Conservation (phyloP, 1,139 yeast genomes). For the Geotrichum fermentans region DNA sequence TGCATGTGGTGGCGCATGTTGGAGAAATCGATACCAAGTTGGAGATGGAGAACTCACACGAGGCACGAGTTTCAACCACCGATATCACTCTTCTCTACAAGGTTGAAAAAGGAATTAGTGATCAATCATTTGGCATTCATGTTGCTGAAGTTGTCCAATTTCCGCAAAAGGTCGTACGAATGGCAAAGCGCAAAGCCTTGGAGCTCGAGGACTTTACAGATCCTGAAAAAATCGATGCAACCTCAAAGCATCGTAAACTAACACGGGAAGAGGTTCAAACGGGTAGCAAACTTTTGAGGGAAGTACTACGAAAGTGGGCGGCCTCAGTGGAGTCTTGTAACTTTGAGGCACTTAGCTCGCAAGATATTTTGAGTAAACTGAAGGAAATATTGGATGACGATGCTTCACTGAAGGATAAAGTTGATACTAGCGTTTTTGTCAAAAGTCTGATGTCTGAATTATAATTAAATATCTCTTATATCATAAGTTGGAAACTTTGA, state of each 20-base stretch:
- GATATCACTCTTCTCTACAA: conserved; percentile 85
- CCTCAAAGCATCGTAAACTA: conserved; percentile 29
- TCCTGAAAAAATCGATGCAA: conserved; percentile 38
- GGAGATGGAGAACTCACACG: conserved; percentile 27
- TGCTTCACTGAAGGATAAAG: conserved; percentile 17
- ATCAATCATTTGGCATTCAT: conserved; percentile 94
- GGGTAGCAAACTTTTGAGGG: conserved; percentile 55
- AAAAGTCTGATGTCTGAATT: conserved; percentile 25
- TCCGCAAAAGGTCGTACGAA: conserved; percentile 78
- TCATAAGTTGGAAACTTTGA: too few species aligned
- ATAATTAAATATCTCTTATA: conserved; percentile 1
- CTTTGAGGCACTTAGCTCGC: conserved; percentile 38
- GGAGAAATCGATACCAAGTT: conserved; percentile 40
- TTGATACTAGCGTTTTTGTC: conserved; percentile 21
- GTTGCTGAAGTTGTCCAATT: conserved; percentile 94
- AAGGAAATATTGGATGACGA: conserved; percentile 34
- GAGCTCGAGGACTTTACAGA: conserved; percentile 68
- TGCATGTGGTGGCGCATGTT: conserved; percentile 92
- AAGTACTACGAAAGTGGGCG: conserved; percentile 60
- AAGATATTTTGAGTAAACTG: conserved; percentile 43
- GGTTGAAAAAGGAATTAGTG: conserved; percentile 88
- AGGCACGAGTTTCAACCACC: conserved; percentile 26
- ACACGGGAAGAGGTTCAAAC: conserved; percentile 50
- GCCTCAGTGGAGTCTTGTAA: conserved; percentile 39
- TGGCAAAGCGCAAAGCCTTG: conserved; percentile 91